phyloP scores from a whole-genome alignment of 2,329 filamentous ascomycete genomes.

The Colletotrichum cuscutae region DNA sequence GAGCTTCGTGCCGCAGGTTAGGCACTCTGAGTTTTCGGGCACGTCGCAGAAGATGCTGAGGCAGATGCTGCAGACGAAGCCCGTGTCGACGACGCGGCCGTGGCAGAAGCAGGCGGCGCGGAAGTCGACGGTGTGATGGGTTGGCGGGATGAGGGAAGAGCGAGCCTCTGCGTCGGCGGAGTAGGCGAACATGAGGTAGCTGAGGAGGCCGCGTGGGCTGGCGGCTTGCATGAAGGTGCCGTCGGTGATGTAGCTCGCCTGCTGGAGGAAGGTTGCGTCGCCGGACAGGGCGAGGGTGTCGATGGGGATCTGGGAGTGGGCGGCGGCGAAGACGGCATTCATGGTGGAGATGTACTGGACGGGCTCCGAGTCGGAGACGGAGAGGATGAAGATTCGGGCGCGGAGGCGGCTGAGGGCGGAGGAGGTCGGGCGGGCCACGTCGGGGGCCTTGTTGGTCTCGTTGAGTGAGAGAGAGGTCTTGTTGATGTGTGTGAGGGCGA shows the following conservation, averaged over 20 bases:
- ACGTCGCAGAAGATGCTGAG: slow-evolving; percentile 89
- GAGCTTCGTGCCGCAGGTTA: slow-evolving; percentile 85
- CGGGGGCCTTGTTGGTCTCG: slow-evolving; percentile 60
- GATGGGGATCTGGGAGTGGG: slow-evolving; percentile 87
- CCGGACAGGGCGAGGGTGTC: slow-evolving; percentile 90
- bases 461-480: slow-evolving; percentile 76
- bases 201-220: slow-evolving; percentile 78
- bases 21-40: slow-evolving; percentile 72
- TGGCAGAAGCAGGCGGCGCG: slow-evolving; percentile 99
- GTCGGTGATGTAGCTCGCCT: slow-evolving; percentile 76
- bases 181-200: slow-evolving; percentile 96
- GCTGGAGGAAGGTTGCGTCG: slow-evolving; percentile 91
- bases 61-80: slow-evolving; percentile 96
- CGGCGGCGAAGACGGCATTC: slow-evolving; percentile 97
- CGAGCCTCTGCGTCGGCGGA: slow-evolving; percentile 70
- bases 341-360: slow-evolving; percentile 98
- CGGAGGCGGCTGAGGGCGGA: slow-evolving; percentile 65
- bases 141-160: slow-evolving; percentile 78
- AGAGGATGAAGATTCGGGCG: slow-evolving; percentile 88
- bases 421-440: slow-evolving; percentile 46
- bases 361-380: slow-evolving; percentile 85
- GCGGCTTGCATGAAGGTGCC: slow-evolving; percentile 64
- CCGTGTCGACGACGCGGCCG: slow-evolving; percentile 87
- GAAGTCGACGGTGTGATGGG: slow-evolving; percentile 91
- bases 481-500: slow-evolving; percentile 91